Base-by-base conservation (phyloP, 371 early-diverging fungal genomes). In the Cokeromyces recurvatus region DNA sequence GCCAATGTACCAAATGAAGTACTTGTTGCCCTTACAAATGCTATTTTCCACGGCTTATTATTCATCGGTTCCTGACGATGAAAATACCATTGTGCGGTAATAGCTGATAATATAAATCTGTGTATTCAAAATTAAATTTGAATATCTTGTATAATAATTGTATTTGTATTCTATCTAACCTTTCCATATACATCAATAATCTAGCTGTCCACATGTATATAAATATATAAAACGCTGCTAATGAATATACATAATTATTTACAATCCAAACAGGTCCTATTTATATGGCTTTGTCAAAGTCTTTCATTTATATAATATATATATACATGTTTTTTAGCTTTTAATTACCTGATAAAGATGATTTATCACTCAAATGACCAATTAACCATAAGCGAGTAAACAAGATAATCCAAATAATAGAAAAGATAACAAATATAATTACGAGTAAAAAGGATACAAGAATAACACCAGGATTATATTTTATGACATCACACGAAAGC, bases 81-180 rank as follows among this genome's bases (percentile, higher is more conserved):
- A 40, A 84, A 84, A 53, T 87, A 90, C 90, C 90, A 90, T 57
- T 86, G 77, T 3, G 87, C 84, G 2, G 85, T 84, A 5, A 87
- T 80, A 1, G 83, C 79, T 2, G 87, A 77, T 40, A 90, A 65
- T 9, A 76, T 74, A 24, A 79, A 77, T 54, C 82, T 76, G 43
- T n/a, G n/a, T 2, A 29, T n/a, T n/a, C n/a, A 29, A 25, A n/a
- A n/a, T n/a, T 11, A 8, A 12, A 5, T 16, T 22, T 21, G 32
- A 14, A 37, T 15, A n/a, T n/a, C n/a, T n/a, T n/a, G n/a, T n/a
- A n/a, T n/a, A n/a, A n/a, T n/a, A n/a, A n/a, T n/a, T n/a, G n/a
- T n/a, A n/a, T n/a, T n/a, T n/a, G n/a, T n/a, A n/a, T n/a, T n/a
- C n/a, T n/a, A 10, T 14, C 15, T 68, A 11, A 78, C 79, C 79